Percentiles rank a stretch among this genome's conserved stretches.
Conservation (phyloP, 2,329 filamentous ascomycete genomes). For the Beauveria sp. region DNA sequence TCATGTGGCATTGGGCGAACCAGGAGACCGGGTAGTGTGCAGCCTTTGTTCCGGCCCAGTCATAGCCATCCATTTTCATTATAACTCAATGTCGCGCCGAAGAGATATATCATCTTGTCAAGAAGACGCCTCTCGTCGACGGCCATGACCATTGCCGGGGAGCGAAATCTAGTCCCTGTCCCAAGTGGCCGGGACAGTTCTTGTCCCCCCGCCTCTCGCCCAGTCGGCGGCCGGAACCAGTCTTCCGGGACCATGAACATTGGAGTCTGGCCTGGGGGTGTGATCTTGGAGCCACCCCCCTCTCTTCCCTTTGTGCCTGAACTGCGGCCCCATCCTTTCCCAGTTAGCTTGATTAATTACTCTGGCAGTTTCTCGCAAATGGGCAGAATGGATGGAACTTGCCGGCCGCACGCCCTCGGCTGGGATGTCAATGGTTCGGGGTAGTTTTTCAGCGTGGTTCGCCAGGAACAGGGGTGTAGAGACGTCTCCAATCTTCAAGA, state of each 20-base stretch:
- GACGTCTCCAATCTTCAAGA: too few relatives aligned
- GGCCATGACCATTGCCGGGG: neutral
- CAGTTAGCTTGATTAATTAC: neutral
- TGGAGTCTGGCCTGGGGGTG: neutral
- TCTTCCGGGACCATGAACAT: neutral
- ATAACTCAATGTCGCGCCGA: neutral
- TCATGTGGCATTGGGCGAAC: slow-evolving; percentile 1
- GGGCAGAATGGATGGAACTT: too few relatives aligned
- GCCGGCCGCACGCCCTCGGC: too few relatives aligned
- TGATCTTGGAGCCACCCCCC: neutral
- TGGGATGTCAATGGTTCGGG: too few relatives aligned
- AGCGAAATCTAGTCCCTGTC: neutral
- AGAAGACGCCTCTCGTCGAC: too few relatives aligned
- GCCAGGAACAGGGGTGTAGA: too few relatives aligned
- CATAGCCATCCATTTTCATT: neutral
- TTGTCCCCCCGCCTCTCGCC: neutral
- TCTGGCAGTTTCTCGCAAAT: too few relatives aligned
- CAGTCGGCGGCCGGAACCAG: neutral
- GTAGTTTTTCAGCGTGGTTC: too few relatives aligned
- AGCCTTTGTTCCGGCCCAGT: neutral
- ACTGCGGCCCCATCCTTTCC: neutral
- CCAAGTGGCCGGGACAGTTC: neutral
- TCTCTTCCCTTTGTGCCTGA: neutral
- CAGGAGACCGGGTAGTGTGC: neutral
- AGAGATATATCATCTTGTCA: neutral